Evolutionary conservation across 129 eudicot species (phyloP).

Genomic region (Sambucus nigra): DNA sequence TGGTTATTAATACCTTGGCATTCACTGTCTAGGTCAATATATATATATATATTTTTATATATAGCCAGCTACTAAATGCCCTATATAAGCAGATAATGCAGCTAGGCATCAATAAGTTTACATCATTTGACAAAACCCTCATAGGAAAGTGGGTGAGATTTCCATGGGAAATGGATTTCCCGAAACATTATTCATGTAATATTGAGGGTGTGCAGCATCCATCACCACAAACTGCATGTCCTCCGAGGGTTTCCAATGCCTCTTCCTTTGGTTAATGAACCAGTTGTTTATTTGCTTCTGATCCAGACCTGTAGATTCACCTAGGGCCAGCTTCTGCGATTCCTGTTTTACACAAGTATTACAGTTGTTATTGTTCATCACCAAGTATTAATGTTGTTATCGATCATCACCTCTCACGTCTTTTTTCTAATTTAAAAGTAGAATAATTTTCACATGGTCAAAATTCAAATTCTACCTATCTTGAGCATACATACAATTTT

Average conservation of each 20-base stretch:
- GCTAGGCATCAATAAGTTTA: slow-evolving; percentile 1
- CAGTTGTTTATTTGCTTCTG: slow-evolving; percentile 90
- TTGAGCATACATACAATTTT: no score
- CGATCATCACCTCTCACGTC: no score
- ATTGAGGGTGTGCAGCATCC: slow-evolving; percentile 77
- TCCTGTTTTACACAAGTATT: no score
- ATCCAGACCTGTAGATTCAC: slow-evolving; percentile 67
- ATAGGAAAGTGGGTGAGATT: slow-evolving; percentile 43
- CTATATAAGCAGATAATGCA: neutral
- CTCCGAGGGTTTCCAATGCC: slow-evolving; percentile 89
- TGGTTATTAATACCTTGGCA: no score
- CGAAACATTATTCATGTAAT: slow-evolving; percentile 59
- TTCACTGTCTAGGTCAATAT: neutral
- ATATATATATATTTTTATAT: no score
- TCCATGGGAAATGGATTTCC: slow-evolving; percentile 76
- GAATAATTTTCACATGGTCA: no score
- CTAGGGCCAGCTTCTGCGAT: slow-evolving; percentile 70
- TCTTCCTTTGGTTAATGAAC: slow-evolving; percentile 86
- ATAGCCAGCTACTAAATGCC: neutral
- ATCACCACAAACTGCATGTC: slow-evolving; percentile 93
- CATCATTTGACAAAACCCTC: neutral
- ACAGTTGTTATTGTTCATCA: no score
- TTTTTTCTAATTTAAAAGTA: no score
- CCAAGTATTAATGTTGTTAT: no score
- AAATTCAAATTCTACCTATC: no score